Evolutionary conservation across 176 grass and related monocot species (phyloP).

Genomic region (Oryza meyeriana): DNA sequence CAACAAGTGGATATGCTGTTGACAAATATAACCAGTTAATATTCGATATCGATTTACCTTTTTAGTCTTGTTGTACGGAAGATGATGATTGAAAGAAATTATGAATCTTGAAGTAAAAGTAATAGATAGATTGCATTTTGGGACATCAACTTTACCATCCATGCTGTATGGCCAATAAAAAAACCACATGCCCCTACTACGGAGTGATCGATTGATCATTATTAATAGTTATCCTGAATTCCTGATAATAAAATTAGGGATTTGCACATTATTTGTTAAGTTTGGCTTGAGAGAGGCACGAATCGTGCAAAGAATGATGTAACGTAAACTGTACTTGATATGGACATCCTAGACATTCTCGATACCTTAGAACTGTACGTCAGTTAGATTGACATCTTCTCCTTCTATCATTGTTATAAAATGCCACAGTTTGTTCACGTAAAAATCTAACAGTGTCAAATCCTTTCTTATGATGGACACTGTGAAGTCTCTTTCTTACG

Average conservation of each 20-base stretch:
- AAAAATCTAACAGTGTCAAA: not conserved
- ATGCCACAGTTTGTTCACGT: not conserved
- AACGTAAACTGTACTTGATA: slow-evolving; percentile 11
- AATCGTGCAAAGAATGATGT: not conserved
- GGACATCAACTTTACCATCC: not conserved
- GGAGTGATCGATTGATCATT: not conserved
- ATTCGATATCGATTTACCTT: not conserved
- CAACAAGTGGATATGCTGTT: not conserved
- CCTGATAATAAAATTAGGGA: not conserved
- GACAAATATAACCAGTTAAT: not conserved
- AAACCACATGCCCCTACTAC: not conserved
- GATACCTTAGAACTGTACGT: not conserved
- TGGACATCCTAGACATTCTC: not conserved
- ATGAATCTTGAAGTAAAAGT: not conserved
- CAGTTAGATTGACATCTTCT: not conserved
- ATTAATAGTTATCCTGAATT: not conserved
- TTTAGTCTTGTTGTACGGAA: not conserved
- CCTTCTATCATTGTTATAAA: not conserved
- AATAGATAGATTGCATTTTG: not conserved
- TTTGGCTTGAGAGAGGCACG: not conserved
- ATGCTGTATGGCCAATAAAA: not conserved
- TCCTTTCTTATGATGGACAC: slow-evolving; percentile 1
- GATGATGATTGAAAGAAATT: not conserved
- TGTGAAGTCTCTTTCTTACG: slow-evolving; percentile 16
- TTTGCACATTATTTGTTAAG: not conserved